Evolutionary conservation across 2,329 filamentous ascomycete species (phyloP).

Genomic region (Exophiala alcalophila): DNA sequence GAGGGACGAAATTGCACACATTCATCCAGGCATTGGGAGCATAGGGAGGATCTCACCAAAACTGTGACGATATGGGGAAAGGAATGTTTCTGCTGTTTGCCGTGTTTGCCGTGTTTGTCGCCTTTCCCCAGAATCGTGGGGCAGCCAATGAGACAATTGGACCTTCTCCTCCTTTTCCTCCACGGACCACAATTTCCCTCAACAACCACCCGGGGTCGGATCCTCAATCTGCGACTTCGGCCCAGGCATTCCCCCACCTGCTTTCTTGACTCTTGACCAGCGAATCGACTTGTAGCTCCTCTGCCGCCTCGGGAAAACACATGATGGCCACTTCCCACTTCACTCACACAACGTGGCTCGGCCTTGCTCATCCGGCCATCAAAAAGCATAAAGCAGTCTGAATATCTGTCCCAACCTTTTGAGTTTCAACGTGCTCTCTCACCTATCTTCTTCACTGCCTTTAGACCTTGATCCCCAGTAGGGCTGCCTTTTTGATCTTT

Average conservation of each 20-base stretch:
- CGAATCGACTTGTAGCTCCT: slow-evolving; percentile 4
- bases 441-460: background rate
- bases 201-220: background rate
- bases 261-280: slow-evolving; percentile 1
- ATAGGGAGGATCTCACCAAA: too few species aligned
- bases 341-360: slow-evolving; percentile 10
- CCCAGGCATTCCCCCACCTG: slow-evolving; percentile 1
- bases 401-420: background rate
- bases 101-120: slow-evolving; percentile 8
- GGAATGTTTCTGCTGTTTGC: too few species aligned
- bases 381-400: slow-evolving; percentile 8
- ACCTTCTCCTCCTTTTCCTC: background rate
- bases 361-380: background rate
- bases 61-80: too few species aligned
- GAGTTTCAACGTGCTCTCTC: background rate
- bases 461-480: background rate
- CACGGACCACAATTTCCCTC: background rate
- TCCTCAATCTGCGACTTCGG: slow-evolving; percentile 9
- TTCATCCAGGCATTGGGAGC: too few species aligned
- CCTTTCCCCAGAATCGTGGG: slow-evolving; percentile 1
- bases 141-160: too few species aligned
- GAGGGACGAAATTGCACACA: too few species aligned
- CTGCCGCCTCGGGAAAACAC: too few species aligned
- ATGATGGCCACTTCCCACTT: background rate
- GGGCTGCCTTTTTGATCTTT: background rate